Conservation (phyloP, 805 yeast genomes). For the Schizosaccharomyces octosporus region DNA sequence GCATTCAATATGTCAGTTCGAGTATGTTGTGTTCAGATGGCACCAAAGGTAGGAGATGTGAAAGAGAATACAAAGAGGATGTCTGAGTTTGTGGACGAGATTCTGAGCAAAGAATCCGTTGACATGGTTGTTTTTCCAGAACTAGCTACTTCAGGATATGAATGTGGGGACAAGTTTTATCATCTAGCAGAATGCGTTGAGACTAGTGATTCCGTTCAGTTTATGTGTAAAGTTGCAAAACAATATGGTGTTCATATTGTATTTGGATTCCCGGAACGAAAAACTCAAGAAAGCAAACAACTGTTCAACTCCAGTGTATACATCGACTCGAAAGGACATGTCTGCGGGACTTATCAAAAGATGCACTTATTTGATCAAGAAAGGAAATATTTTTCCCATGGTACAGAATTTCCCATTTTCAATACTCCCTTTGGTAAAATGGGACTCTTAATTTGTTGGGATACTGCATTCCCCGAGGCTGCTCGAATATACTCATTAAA, state of each 20-base stretch:
- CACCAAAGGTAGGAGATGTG: background rate
- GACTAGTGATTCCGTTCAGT: background rate
- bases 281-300: background rate
- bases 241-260: background rate
- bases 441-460: background rate
- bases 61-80: background rate
- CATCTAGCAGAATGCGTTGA: background rate
- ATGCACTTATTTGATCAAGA: background rate
- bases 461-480: background rate
- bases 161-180: background rate
- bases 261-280: background rate
- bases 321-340: background rate
- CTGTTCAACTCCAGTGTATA: background rate
- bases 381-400: background rate
- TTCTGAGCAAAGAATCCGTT: background rate
- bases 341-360: background rate
- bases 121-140: background rate
- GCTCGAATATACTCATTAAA: background rate
- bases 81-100: background rate
- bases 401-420: background rate
- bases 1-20: too few relatives aligned
- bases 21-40: background rate
- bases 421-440: background rate
- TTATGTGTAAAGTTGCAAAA: background rate
- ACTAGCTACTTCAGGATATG: background rate